These are phyloP conservation scores for Calonectria pseudoreteaudii DNA, from an alignment of 2,329 filamentous ascomycete genomes.

Conservation along the genomic window DNA sequence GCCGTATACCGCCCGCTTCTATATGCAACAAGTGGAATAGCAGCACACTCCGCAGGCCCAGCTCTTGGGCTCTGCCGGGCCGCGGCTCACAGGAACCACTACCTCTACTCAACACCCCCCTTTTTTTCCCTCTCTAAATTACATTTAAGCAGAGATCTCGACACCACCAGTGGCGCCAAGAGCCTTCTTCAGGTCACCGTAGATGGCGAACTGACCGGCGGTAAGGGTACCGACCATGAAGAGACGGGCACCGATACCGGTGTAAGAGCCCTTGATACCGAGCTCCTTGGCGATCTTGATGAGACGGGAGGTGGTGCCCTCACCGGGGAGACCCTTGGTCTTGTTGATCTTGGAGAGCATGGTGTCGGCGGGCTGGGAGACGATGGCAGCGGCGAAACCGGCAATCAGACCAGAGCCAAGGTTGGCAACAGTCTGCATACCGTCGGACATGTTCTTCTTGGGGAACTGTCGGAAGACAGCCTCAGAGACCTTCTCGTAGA, in stretches of 20 bases:
- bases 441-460: slow-evolving; percentile 76
- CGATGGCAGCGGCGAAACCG: slow-evolving; percentile 86
- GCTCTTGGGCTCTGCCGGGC: slow-evolving; percentile 38
- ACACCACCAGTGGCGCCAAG: slow-evolving; percentile 81
- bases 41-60: slow-evolving; percentile 35
- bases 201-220: slow-evolving; percentile 89
- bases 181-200: slow-evolving; percentile 76
- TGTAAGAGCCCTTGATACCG: slow-evolving; percentile 81
- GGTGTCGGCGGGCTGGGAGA: slow-evolving; percentile 92
- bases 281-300: slow-evolving; percentile 92
- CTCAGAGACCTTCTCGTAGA: slow-evolving; percentile 90
- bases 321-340: slow-evolving; percentile 87
- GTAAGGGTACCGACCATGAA: slow-evolving; percentile 77
- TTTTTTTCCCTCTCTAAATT: slow-evolving; percentile 15
- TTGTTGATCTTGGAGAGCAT: slow-evolving; percentile 98
- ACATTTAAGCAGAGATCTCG: slow-evolving; percentile 65
- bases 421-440: slow-evolving; percentile 83
- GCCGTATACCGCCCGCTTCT: slow-evolving; percentile 34
- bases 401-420: slow-evolving; percentile 67
- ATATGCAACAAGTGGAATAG: slow-evolving; percentile 28
- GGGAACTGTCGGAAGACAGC: slow-evolving; percentile 75
- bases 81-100: slow-evolving; percentile 29
- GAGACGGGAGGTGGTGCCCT: slow-evolving; percentile 83
- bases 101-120: slow-evolving; percentile 14
- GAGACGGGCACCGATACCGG: slow-evolving; percentile 81